Percentiles rank a stretch among this genome's conserved stretches.
These are phyloP conservation scores for Xylariales sp. DNA, from an alignment of 2,329 filamentous ascomycete genomes.

Conservation along the genomic window DNA sequence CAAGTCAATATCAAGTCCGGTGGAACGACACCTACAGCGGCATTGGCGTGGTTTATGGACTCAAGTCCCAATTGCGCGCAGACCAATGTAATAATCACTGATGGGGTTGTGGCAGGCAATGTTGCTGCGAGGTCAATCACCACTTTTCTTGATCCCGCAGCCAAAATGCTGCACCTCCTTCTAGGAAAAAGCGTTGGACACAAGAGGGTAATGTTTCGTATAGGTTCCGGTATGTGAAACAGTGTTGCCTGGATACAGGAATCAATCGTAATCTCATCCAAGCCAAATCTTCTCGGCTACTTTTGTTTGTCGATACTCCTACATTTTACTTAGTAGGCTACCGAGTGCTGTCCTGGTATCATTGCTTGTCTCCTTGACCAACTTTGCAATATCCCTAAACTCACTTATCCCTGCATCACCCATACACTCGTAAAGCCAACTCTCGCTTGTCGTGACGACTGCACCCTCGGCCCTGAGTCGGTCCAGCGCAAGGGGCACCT, in stretches of 20 bases:
- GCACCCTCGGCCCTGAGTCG: constrained; percentile 72
- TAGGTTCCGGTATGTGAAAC: too few species aligned
- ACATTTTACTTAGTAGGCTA: constrained; percentile 59
- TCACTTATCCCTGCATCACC: constrained; percentile 70
- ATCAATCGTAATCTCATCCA: too few species aligned
- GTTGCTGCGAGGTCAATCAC: not conserved
- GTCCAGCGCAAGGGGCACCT: constrained; percentile 74
- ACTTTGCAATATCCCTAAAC: constrained; percentile 67
- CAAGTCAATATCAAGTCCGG: not conserved
- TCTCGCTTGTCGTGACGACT: constrained; percentile 80
- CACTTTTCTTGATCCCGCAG: not conserved
- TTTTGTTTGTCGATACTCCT: too few species aligned
- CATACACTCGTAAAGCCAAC: constrained; percentile 83
- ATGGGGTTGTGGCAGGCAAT: not conserved
- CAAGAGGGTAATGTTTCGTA: too few species aligned
- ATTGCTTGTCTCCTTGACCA: constrained; percentile 73
- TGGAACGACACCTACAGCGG: not conserved
- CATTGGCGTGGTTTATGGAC: not conserved
- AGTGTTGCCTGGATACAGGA: too few species aligned
- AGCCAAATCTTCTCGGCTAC: too few species aligned
- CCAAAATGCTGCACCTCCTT: too few species aligned
- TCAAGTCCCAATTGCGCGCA: not conserved
- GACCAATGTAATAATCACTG: not conserved
- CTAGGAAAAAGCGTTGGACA: too few species aligned
- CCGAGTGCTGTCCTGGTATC: constrained; percentile 67